These are phyloP conservation scores for Brachypodium distachyon DNA, from an alignment of 202 grass and related monocot genomes.

Conservation along the genomic window DNA sequence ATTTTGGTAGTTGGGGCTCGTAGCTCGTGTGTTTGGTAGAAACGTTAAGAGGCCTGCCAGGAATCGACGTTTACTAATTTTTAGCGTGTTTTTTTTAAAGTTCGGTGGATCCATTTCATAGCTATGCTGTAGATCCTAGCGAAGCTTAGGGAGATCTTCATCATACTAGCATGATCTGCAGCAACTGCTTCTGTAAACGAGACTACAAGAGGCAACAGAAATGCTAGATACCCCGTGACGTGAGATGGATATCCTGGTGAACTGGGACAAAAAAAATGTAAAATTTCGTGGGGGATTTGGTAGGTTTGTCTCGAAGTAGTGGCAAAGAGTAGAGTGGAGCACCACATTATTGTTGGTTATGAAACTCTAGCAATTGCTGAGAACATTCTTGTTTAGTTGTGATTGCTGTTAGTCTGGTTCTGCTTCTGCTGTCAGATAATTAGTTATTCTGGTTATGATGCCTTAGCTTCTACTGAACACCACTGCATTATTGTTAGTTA, in stretches of 20 bases:
- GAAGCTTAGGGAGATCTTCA: not conserved
- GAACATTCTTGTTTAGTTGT: too few relatives aligned
- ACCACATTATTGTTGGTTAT: not conserved
- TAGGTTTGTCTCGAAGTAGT: not conserved
- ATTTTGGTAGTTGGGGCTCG: not conserved
- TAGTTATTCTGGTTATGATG: too few relatives aligned
- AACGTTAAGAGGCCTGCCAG: not conserved
- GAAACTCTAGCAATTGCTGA: not conserved
- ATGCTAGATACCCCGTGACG: not conserved
- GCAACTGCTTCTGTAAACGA: not conserved
- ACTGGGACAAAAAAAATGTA: not conserved
- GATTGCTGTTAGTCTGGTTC: too few relatives aligned
- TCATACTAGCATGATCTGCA: not conserved
- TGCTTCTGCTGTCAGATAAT: too few relatives aligned
- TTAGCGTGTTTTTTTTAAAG: not conserved
- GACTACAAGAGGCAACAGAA: not conserved
- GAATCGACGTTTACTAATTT: not conserved
- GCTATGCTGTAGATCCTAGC: not conserved
- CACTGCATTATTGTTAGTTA: too few relatives aligned
- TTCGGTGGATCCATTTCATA: not conserved
- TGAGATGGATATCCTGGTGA: not conserved
- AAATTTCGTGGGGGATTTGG: not conserved
- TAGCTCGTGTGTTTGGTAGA: not conserved
- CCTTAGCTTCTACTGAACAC: too few relatives aligned
- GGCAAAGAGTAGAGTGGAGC: not conserved